Conservation (phyloP, 495 filamentous ascomycete genomes). For the Tuber magnatum region DNA sequence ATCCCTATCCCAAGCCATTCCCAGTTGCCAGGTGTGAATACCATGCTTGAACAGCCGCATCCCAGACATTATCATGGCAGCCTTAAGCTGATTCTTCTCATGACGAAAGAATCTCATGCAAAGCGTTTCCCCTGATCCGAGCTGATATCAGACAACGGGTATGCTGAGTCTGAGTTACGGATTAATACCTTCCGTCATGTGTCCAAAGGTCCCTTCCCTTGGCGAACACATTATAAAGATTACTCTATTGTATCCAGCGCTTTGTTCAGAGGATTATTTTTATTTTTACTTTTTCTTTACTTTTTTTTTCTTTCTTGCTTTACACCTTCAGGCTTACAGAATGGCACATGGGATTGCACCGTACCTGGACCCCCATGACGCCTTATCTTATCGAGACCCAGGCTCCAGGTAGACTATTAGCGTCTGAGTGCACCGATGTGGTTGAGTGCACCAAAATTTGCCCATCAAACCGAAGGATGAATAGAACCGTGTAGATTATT, state of each 20-base stretch:
- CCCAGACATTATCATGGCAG: neutral
- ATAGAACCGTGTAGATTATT: neutral
- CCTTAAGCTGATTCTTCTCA: neutral
- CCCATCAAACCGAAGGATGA: neutral
- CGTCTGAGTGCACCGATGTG: neutral
- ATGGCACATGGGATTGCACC: neutral
- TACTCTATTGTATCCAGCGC: neutral
- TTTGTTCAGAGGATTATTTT: neutral
- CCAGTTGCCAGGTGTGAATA: neutral
- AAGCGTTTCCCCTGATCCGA: neutral
- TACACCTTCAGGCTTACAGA: neutral
- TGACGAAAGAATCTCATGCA: slow-evolving; percentile 1
- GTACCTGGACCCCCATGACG: neutral
- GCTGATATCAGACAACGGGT: slow-evolving; percentile 4
- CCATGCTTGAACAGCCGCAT: neutral
- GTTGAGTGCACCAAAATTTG: neutral
- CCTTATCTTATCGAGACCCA: neutral
- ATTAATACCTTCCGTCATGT: neutral
- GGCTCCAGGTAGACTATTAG: neutral
- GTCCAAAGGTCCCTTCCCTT: neutral
- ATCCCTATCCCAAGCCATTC: neutral
- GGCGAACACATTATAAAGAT: neutral
- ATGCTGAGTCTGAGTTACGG: neutral
- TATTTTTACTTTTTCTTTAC: neutral
- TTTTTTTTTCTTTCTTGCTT: too few relatives aligned